A percentile compares a stretch with the other conserved stretches of the same genome.
Conservation (phyloP, 176 grass and related monocot species). For the Oryza australiensis region DNA sequence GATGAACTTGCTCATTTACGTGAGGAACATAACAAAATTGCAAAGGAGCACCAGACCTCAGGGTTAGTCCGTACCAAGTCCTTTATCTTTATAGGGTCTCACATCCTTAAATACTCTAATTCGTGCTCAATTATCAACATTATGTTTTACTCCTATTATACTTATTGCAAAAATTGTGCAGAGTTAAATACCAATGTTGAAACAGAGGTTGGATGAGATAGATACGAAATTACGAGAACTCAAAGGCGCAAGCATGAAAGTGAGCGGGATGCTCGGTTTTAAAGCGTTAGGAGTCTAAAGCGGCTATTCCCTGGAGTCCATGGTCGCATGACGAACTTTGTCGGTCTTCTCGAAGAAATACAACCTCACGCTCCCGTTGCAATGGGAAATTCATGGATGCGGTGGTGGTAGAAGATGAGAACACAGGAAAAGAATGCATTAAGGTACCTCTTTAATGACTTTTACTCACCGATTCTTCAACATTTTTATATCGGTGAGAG, state of each 20-base stretch:
- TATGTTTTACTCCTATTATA: slow-evolving; percentile 23
- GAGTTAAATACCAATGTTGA: slow-evolving; percentile 74
- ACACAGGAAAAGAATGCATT: slow-evolving; percentile 98
- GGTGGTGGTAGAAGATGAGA: slow-evolving; percentile 94
- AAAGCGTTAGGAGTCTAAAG: slow-evolving; percentile 86
- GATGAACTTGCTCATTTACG: slow-evolving; percentile 61
- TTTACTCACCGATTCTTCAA: slow-evolving; percentile 17
- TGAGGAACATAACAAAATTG: slow-evolving; percentile 64
- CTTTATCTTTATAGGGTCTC: slow-evolving; percentile 33
- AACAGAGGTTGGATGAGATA: slow-evolving; percentile 78
- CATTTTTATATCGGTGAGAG: background rate
- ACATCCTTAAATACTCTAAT: slow-evolving; percentile 4
- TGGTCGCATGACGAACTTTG: slow-evolving; percentile 99
- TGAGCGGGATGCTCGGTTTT: slow-evolving; percentile 81
- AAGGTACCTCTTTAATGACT: slow-evolving; percentile 54
- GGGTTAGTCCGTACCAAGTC: slow-evolving; percentile 57
- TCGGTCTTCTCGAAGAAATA: slow-evolving; percentile 94
- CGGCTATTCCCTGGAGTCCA: slow-evolving; percentile 88
- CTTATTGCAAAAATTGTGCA: slow-evolving; percentile 35
- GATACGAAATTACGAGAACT: slow-evolving; percentile 80
- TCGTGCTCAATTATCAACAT: slow-evolving; percentile 4
- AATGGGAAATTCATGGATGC: slow-evolving; percentile 99
- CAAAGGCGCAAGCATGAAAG: slow-evolving; percentile 96
- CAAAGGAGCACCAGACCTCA: slow-evolving; percentile 77
- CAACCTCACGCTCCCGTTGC: slow-evolving; percentile 96